Conservation (phyloP, 1,284 basidiomycete genomes). For the Dichomitus squalens region DNA sequence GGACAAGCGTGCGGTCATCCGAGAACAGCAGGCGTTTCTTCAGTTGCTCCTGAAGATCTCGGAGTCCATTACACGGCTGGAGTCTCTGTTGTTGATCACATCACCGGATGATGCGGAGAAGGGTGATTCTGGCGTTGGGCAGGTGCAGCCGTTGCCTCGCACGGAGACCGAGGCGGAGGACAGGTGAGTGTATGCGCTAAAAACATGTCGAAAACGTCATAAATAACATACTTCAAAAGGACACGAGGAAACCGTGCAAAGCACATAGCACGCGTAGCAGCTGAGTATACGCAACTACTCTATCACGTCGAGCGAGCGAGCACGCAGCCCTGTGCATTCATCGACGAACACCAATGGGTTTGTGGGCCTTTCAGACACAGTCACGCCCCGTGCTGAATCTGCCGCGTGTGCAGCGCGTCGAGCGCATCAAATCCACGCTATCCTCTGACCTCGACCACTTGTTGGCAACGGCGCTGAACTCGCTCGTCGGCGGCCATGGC, state of each 20-base stretch:
- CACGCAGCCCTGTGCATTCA: constrained; percentile 73
- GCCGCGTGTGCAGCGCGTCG: constrained; percentile 61
- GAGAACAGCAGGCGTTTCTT: constrained; percentile 85
- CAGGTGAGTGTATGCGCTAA: constrained; percentile 33
- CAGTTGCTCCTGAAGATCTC: constrained; percentile 88
- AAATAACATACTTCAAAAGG: constrained; percentile 36
- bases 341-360: constrained; percentile 86
- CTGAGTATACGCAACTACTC: constrained; percentile 90
- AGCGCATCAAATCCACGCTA: constrained; percentile 77
- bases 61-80: constrained; percentile 82
- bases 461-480: constrained; percentile 59
- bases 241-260: constrained; percentile 73
- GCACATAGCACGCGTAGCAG: constrained; percentile 82
- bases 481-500: constrained; percentile 48
- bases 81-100: constrained; percentile 74
- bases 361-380: constrained; percentile 41
- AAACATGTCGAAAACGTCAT: no score
- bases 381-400: constrained; percentile 8
- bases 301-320: constrained; percentile 88
- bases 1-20: constrained; percentile 67
- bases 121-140: constrained; percentile 34
- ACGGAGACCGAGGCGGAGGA: constrained; percentile 39
- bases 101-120: constrained; percentile 48
- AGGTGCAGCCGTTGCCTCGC: constrained; percentile 32
- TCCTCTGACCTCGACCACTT: constrained; percentile 84